Conservation (phyloP, 1,284 basidiomycete genomes). For the Apiotrichum akiyoshidainum region DNA sequence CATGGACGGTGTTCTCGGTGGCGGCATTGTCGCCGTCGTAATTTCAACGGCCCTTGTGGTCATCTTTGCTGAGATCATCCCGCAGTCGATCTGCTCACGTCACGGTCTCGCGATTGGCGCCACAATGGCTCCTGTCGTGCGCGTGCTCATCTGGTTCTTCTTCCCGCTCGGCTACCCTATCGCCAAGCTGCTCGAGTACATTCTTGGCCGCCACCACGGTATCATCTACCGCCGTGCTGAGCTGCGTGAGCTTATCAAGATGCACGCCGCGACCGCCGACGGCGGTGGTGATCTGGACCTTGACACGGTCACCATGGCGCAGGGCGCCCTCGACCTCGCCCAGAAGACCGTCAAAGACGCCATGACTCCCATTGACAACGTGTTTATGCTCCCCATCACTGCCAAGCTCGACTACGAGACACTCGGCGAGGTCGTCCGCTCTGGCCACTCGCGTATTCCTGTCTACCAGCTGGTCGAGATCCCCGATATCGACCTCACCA, state of each 20-base stretch:
- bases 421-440: constrained; percentile 67
- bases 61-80: constrained; percentile 57
- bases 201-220: constrained; percentile 65
- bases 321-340: constrained; percentile 69
- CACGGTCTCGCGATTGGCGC: constrained; percentile 87
- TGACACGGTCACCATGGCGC: constrained; percentile 72
- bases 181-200: constrained; percentile 73
- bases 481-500: constrained; percentile 48
- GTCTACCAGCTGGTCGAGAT: constrained; percentile 69
- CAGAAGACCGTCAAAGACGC: constrained; percentile 64
- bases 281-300: constrained; percentile 68
- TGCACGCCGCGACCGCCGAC: constrained; percentile 61
- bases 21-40: constrained; percentile 71
- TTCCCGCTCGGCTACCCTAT: constrained; percentile 75
- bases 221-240: constrained; percentile 52
- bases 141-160: constrained; percentile 62
- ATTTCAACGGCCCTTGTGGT: constrained; percentile 78
- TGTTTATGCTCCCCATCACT: constrained; percentile 69
- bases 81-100: constrained; percentile 79
- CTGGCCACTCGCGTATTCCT: constrained; percentile 66
- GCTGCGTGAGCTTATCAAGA: constrained; percentile 68
- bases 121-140: constrained; percentile 73
- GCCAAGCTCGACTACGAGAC: constrained; percentile 74
- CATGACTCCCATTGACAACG: constrained; percentile 76
- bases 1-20: constrained; percentile 74